Base-by-base conservation (phyloP, 345 rosid genomes). In the Eutrema heterophyllum region DNA sequence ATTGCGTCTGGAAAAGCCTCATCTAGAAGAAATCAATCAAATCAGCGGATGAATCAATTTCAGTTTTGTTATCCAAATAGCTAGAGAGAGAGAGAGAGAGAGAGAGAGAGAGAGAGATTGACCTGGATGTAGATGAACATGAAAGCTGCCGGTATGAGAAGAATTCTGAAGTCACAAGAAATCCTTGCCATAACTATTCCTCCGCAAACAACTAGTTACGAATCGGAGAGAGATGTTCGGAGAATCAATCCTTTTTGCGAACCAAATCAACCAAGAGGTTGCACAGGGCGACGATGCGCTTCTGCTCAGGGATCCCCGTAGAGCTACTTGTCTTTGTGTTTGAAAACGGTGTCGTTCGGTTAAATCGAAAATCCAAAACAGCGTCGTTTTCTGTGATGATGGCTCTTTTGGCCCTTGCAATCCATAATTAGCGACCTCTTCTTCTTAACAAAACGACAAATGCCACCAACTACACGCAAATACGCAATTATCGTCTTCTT, bases 81-180 rank as follows among this genome's bases (percentile, higher is more conserved):
- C n/a, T n/a, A 21, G 24, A 21, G 24, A 21, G 24, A 21, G 24
- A 18, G 21, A 21, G 24, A 21, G 24, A 21, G 24, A 10, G 27
- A 56, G 13, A 16, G 64, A 15, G n/a, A 53, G 10, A 33, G 36
- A 30, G 32, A 21, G 7, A 58, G 68, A n/a, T 5, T 45, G 21
- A 93, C 98, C 95, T 94, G 98, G 79, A 94, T 71, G 84, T 79
- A 94, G 67, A 94, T 80, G 84, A 94, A 94, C 36, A 81, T 85
- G 71, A 80, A 43, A 15, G 90, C 96, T 3, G 92, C 96, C 10
- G 92, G 86, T 10, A 94, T 60, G 24, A 94, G 93, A 76, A 94
- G 97, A 71, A 80, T 84, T 46, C 97, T 83, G 41, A 85, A 80
- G 86, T 94, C 97, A 71, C 91, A 94, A 30, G 79, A 27, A 16